Evolutionary conservation across 164 flowering plant genomes (phyloP).

Genomic region (Stephania japonica): DNA sequence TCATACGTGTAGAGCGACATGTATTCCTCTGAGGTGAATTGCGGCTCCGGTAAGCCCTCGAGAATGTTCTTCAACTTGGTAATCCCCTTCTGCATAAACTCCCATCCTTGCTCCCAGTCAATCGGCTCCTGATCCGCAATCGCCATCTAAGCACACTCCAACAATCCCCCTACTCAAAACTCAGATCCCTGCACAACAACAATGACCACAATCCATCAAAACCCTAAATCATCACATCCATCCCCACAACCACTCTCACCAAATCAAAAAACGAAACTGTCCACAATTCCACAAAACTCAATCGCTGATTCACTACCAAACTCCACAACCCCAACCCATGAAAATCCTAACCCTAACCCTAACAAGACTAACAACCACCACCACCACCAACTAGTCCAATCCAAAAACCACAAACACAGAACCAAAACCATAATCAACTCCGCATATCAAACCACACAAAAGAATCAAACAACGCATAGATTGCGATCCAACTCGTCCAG

Average conservation of each 20-base stretch:
- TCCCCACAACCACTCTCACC: not conserved
- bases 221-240: not conserved
- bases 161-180: not conserved
- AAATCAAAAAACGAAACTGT: not conserved
- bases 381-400: not conserved
- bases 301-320: not conserved
- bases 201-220: not conserved
- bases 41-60: slow-evolving; percentile 63
- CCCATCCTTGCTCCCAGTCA: slow-evolving; percentile 88
- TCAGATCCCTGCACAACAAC: not conserved
- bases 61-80: slow-evolving; percentile 73
- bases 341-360: not conserved
- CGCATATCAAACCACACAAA: not conserved
- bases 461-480: not conserved
- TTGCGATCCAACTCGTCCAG: not conserved
- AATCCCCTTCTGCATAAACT: slow-evolving; percentile 74
- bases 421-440: too few relatives aligned
- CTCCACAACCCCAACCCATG: not conserved
- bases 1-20: slow-evolving; percentile 87
- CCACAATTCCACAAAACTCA: too few relatives aligned
- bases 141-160: slow-evolving; percentile 19
- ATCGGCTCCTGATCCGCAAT: slow-evolving; percentile 53
- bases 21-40: slow-evolving; percentile 70
- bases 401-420: not conserved
- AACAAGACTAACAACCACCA: not conserved